Percentiles rank a stretch among this genome's conserved stretches.
These are phyloP conservation scores for Sphaerulina vaccinii DNA, from an alignment of 2,329 filamentous ascomycete genomes.

Conservation along the genomic window DNA sequence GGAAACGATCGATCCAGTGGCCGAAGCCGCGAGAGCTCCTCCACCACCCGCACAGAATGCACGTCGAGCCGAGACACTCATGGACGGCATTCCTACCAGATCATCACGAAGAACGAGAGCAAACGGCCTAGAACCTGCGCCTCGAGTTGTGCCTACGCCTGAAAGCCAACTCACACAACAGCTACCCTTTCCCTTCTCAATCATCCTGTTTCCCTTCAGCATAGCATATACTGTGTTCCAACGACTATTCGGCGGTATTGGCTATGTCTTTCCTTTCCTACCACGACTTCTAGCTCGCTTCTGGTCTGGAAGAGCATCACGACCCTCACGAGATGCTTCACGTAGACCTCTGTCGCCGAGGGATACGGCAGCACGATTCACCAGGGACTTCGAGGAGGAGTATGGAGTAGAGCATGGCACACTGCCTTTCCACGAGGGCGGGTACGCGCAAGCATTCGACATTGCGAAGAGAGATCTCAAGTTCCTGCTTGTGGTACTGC, in stretches of 20 bases:
- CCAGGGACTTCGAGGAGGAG: conserved; percentile 91
- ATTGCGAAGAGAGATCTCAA: conserved; percentile 86
- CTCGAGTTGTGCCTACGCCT: conserved; percentile 77
- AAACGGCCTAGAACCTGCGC: conserved; percentile 64
- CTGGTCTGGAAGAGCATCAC: conserved; percentile 55
- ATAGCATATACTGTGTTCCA: conserved; percentile 72
- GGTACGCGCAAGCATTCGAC: conserved; percentile 89
- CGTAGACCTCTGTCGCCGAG: conserved; percentile 76
- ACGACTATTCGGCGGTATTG: conserved; percentile 68
- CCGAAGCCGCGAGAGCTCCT: conserved; percentile 69
- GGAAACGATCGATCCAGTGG: conserved; percentile 77
- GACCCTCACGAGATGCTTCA: conserved; percentile 59
- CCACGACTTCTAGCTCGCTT: conserved; percentile 59
- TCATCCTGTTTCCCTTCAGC: conserved; percentile 79
- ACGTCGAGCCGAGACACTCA: conserved; percentile 70
- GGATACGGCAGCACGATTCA: conserved; percentile 85
- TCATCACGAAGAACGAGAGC: conserved; percentile 25
- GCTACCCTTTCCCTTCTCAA: conserved; percentile 71
- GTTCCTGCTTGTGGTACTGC: conserved; percentile 81
- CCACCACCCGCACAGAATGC: conserved; percentile 59
- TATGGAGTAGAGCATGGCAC: conserved; percentile 64
- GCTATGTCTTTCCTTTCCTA: conserved; percentile 77
- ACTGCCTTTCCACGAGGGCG: conserved; percentile 79
- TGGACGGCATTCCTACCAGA: conserved; percentile 50
- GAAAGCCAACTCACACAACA: conserved; percentile 64